Base-by-base conservation (phyloP, 2,329 filamentous ascomycete species). In the Cytospora schulzeri region DNA sequence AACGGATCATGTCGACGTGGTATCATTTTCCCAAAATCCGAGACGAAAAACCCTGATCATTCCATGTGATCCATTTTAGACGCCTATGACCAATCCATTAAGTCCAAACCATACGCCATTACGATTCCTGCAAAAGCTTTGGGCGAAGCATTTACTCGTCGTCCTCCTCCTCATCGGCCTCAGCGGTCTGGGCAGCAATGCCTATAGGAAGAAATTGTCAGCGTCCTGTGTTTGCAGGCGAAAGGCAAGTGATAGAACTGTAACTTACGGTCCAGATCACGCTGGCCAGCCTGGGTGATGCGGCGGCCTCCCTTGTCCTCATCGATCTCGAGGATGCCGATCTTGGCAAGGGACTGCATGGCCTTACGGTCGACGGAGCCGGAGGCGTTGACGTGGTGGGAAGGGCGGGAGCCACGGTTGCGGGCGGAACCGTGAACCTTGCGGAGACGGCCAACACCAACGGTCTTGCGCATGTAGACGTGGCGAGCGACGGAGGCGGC, bases 401-500 rank as follows among this genome's bases (percentile, higher is more conserved):
- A 92, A 79, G 95, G 95, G 73, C 91, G 88, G 74, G 88, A 88
- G 76, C 95, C 95, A 75, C 95, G 93, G 91, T 98, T 99, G 90
- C 96, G 97, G 85, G 91, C 91, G 74, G 88, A 91, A 76, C 93
- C 95, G 88, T 99, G 95, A 71, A 91, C 91, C 86, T 96, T 97
- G 82, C 94, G 91, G 75, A 99, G 89, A 78, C 95, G 93, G 83
- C 95, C 95, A 74, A 99, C 92, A 87, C 95, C 95, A 79, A 99
- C 93, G 70, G 93, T 97, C 88, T 99, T 99, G 85, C 95, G 91
- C 81, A 99, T 87, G 88, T 99, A 99, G 86, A 99, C 90, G 87
- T 98, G 94, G 78, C 93, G 93, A 77, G 95, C 95, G 79, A 99
- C 90, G 72, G 94, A 89, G 75, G 95, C 95, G 76, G 94, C 93